phyloP scores from a whole-genome alignment of 139 green algal genomes.

The Chlamydomonas urium region DNA sequence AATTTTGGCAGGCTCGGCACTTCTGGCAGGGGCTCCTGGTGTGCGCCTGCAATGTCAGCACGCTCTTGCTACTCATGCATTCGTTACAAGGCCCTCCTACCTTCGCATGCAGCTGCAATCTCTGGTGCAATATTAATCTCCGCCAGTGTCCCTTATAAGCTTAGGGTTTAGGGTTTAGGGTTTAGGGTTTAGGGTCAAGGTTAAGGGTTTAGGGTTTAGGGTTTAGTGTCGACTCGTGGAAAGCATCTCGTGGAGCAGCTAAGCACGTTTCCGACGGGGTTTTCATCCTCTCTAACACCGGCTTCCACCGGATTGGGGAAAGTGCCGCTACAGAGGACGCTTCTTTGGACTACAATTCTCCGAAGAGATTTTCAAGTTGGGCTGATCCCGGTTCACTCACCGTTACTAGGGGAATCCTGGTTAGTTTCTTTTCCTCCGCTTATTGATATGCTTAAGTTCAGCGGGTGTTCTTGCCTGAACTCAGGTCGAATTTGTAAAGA shows the following conservation, averaged over 20 bases:
- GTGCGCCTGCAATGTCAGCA: no score
- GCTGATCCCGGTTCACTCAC: constrained; percentile 24
- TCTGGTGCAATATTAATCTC: no score
- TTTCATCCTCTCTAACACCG: constrained; percentile 82
- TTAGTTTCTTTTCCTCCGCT: constrained; percentile 96
- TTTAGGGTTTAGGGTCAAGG: no score
- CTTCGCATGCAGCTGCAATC: no score
- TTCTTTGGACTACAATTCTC: constrained; percentile 90
- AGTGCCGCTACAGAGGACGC: constrained; percentile 53
- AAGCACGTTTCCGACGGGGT: constrained; percentile 64
- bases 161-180: no score
- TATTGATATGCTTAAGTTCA: constrained; percentile 96
- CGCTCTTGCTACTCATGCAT: no score
- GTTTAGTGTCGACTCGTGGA: constrained; percentile 85
- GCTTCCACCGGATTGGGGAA: constrained; percentile 75
- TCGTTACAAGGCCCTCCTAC: no score
- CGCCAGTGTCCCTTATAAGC: no score
- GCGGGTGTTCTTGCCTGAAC: constrained; percentile 84
- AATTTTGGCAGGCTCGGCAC: no score
- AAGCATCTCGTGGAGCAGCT: constrained; percentile 65
- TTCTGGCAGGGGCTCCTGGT: no score
- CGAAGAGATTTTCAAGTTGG: constrained; percentile 80
- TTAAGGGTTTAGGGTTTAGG: no score
- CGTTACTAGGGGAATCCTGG: constrained; percentile 85
- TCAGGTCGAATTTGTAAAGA: constrained; percentile 22